phyloP scores from a whole-genome alignment of 1,284 basidiomycete species.

The Phlebopus sp. region DNA sequence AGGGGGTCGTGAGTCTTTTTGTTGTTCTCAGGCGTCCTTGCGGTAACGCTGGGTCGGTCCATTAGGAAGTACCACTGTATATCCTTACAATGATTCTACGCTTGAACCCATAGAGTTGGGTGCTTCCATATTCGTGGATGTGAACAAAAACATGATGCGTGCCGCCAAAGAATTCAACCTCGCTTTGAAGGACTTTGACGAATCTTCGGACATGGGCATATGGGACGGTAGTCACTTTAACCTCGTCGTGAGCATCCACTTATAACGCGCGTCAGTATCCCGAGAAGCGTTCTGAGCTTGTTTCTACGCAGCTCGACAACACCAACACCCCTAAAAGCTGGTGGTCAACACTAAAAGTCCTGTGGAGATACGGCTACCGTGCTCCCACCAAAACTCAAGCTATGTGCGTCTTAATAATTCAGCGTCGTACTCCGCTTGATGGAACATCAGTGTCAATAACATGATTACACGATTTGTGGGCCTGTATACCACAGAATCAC shows the following conservation, averaged over 20 bases:
- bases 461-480: constrained; percentile 55
- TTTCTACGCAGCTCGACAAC: constrained; percentile 46
- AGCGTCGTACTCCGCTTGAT: background rate
- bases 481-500: constrained; percentile 60
- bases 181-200: constrained; percentile 52
- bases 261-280: constrained; percentile 11
- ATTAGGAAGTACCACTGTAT: constrained; percentile 71
- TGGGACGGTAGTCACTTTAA: constrained; percentile 84
- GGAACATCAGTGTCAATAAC: constrained; percentile 48
- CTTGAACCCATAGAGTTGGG: constrained; percentile 78
- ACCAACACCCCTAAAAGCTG: constrained; percentile 46
- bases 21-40: background rate
- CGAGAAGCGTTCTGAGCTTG: constrained; percentile 6
- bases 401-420: constrained; percentile 42
- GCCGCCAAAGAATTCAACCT: constrained; percentile 81
- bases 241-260: constrained; percentile 48
- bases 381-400: constrained; percentile 60
- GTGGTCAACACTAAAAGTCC: constrained; percentile 70
- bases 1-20: constrained; percentile 72
- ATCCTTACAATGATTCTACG: constrained; percentile 69
- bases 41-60: background rate
- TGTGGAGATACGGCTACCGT: constrained; percentile 80
- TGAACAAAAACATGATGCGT: constrained; percentile 81
- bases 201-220: constrained; percentile 56
- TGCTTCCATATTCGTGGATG: constrained; percentile 83